Evolutionary conservation across 1,139 yeast species (phyloP).

Genomic region (Geotrichum carabidarum): DNA sequence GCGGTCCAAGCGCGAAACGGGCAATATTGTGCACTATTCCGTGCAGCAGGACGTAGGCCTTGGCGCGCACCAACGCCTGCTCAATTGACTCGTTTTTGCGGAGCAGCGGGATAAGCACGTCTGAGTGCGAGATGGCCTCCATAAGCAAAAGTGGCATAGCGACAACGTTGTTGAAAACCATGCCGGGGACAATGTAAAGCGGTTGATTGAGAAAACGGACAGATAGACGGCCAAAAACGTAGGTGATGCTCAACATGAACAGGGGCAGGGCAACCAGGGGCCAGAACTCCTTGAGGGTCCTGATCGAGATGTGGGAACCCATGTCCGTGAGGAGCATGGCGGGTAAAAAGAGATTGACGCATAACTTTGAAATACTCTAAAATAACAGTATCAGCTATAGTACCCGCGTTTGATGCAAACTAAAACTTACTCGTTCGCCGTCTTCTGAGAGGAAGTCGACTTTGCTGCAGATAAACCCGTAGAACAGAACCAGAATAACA

Average conservation of each 20-base stretch:
- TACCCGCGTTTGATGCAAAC: neutral
- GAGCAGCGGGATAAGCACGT: slow-evolving; percentile 21
- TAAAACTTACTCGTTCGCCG: slow-evolving; percentile 20
- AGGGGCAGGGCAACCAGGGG: slow-evolving; percentile 24
- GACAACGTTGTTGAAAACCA: slow-evolving; percentile 26
- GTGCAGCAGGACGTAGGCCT: slow-evolving; percentile 23
- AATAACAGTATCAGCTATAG: slow-evolving; percentile 1
- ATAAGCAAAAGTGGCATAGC: slow-evolving; percentile 25
- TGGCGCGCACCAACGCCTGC: slow-evolving; percentile 23
- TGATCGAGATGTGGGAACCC: slow-evolving; percentile 25
- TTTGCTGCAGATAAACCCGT: slow-evolving; percentile 20
- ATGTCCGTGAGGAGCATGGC: slow-evolving; percentile 24
- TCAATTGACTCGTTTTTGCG: slow-evolving; percentile 21
- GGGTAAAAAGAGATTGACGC: slow-evolving; percentile 25
- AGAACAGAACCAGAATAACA: slow-evolving; percentile 21
- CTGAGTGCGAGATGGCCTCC: slow-evolving; percentile 23
- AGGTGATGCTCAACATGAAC: slow-evolving; percentile 18
- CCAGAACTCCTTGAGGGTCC: slow-evolving; percentile 23
- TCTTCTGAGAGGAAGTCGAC: slow-evolving; percentile 16
- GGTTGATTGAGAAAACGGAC: slow-evolving; percentile 22
- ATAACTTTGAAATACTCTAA: slow-evolving; percentile 22
- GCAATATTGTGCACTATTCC: slow-evolving; percentile 26
- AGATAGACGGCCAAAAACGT: slow-evolving; percentile 18
- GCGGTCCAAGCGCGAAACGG: slow-evolving; percentile 26
- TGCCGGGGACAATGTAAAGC: slow-evolving; percentile 24